A percentile compares a stretch with the other conserved stretches of the same genome.
Conservation (phyloP, 495 filamentous ascomycete species). For the Aspergillus panamensis region DNA sequence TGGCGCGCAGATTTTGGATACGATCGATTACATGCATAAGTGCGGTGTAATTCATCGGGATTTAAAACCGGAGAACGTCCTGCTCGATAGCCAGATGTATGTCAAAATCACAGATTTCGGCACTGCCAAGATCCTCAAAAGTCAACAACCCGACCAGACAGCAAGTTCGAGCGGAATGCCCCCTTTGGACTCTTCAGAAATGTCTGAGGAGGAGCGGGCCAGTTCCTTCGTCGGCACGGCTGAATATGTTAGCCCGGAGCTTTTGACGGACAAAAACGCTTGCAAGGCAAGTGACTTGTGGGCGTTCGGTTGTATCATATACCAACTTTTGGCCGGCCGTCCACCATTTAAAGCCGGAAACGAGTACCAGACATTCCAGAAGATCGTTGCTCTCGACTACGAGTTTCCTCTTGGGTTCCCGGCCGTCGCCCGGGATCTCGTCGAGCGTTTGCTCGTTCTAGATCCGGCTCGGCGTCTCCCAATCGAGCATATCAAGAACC, state of each 20-base stretch:
- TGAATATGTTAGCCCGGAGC: conserved; percentile 96
- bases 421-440: conserved; percentile 79
- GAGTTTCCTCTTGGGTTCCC: conserved; percentile 92
- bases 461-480: conserved; percentile 85
- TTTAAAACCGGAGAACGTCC: conserved; percentile 95
- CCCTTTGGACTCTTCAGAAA: conserved; percentile 51
- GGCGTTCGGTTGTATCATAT: conserved; percentile 99
- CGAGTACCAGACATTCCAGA: conserved; percentile 97
- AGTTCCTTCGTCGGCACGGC: conserved; percentile 98
- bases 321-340: conserved; percentile 87
- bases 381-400: conserved; percentile 92
- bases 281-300: conserved; percentile 98
- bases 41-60: conserved; percentile 95
- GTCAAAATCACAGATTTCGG: conserved; percentile 99
- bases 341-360: conserved; percentile 98
- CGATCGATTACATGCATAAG: conserved; percentile 97
- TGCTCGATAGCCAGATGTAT: conserved; percentile 92
- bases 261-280: conserved; percentile 91
- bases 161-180: conserved; percentile 42
- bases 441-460: conserved; percentile 86
- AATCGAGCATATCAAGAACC: conserved; percentile 95
- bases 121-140: conserved; percentile 86
- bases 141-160: conserved; percentile 50
- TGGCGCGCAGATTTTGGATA: conserved; percentile 91
- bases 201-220: conserved; percentile 66